Conservation (phyloP, 2,329 filamentous ascomycete species). For the Curvularia spicifera region DNA sequence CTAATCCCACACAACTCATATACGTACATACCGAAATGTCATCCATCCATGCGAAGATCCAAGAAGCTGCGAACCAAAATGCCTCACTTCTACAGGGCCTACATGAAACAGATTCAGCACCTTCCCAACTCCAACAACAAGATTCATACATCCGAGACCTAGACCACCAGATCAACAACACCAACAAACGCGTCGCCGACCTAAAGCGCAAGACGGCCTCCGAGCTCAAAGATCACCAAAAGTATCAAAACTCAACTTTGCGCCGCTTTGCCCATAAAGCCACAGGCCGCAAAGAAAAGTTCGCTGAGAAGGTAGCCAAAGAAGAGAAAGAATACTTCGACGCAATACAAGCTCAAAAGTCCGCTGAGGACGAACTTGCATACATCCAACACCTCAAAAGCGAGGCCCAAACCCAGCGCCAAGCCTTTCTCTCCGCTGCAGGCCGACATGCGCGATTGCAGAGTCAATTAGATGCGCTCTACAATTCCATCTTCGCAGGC, state of each 20-base stretch:
- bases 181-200: background rate
- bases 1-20: too few species aligned
- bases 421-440: too few species aligned
- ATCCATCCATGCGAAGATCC: too few species aligned
- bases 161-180: background rate
- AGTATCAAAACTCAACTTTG: conserved; percentile 44
- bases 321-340: conserved; percentile 48
- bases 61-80: too few species aligned
- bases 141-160: background rate
- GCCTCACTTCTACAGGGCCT: too few species aligned
- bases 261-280: conserved; percentile 44
- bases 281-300: conserved; percentile 35
- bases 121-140: background rate
- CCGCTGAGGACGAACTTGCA: conserved; percentile 39
- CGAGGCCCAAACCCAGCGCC: conserved; percentile 21
- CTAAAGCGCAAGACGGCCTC: background rate
- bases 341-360: conserved; percentile 43
- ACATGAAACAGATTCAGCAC: too few species aligned
- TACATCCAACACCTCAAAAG: conserved; percentile 31
- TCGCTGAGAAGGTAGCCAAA: conserved; percentile 42
- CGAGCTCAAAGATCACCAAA: conserved; percentile 43
- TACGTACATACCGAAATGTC: too few species aligned
- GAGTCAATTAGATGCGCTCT: conserved; percentile 37
- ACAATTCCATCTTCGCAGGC: conserved; percentile 44
- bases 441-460: too few species aligned